phyloP scores from a whole-genome alignment of 2,329 filamentous ascomycete species.

The Chaetomium globosum region DNA sequence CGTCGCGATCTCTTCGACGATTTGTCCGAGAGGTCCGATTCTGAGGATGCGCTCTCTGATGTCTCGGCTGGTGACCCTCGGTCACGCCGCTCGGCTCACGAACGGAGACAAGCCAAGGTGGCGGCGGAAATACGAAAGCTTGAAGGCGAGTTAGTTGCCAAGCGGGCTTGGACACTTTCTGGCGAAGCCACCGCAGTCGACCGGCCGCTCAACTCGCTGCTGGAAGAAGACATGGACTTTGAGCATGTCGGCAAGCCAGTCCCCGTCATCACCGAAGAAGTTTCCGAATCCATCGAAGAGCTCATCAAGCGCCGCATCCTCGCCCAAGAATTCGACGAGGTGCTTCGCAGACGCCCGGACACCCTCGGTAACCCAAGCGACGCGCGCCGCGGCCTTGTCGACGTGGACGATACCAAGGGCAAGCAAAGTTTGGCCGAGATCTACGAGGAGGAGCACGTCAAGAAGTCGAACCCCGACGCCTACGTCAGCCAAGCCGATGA shows the following conservation, averaged over 20 bases:
- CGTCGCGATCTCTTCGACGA: slow-evolving; percentile 90
- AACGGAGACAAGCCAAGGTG: slow-evolving; percentile 82
- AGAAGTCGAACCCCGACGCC: slow-evolving; percentile 72
- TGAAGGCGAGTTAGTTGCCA: slow-evolving; percentile 84
- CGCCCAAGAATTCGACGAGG: slow-evolving; percentile 87
- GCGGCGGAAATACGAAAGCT: slow-evolving; percentile 88
- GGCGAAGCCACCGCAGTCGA: slow-evolving; percentile 84
- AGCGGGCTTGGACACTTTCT: slow-evolving; percentile 85
- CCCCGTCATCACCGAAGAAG: slow-evolving; percentile 87
- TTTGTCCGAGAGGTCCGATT: slow-evolving; percentile 64
- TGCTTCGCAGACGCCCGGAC: slow-evolving; percentile 78
- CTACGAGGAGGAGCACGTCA: slow-evolving; percentile 90
- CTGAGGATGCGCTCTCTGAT: slow-evolving; percentile 66
- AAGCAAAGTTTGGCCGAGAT: slow-evolving; percentile 85
- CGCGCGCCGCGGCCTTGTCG: slow-evolving; percentile 71
- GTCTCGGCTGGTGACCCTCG: slow-evolving; percentile 69
- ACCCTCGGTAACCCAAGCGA: slow-evolving; percentile 63
- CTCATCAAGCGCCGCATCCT: slow-evolving; percentile 93
- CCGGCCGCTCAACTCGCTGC: slow-evolving; percentile 84
- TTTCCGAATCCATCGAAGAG: slow-evolving; percentile 88
- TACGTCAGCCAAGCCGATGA: slow-evolving; percentile 83
- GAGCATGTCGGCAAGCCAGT: slow-evolving; percentile 94
- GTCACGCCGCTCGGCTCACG: slow-evolving; percentile 79
- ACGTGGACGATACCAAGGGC: slow-evolving; percentile 85
- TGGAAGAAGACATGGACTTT: slow-evolving; percentile 94